Evolutionary conservation across 2,329 filamentous ascomycete species (phyloP), one percentile per base, ranked within the genome.

Genomic region (Alternaria conjuncta): DNA sequence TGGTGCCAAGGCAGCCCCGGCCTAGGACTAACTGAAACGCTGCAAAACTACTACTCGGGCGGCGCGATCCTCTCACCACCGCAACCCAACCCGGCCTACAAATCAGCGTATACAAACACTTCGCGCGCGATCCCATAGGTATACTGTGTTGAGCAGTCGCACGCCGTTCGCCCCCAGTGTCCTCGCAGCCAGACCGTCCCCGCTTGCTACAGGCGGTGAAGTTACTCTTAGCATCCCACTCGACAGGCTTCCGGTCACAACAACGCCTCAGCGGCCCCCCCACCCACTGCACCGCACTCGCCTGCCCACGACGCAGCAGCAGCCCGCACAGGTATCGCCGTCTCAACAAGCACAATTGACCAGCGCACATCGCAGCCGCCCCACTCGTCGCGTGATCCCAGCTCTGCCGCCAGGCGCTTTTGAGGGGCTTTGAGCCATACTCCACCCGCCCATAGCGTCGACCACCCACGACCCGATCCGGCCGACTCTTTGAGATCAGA

Each of bases 351-450:
- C 66, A 66, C 69, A 68, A 76, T 77, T 77, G 72, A 78, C 71
- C 56, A 60, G 55, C 59, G 60, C 71, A 61, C 61, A 61, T 63
- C 63, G 68, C 66, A 72, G 64, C 63, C 61, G 70, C 70, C 70
- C 66, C 61, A 57, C 65, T 61, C 72, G 75, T 78, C 77, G 74
- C 75, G 75, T 76, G 71, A 71, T 75, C 74, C 70, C 71, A 69
- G 46, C 68, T 68, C 65, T 72, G 71, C 76, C 73, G 72, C 67
- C 71, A 72, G 73, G 75, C 71, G 71, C 72, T 73, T 77, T 73
- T 77, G 76, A 79, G 76, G 78, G 78, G 77, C 78, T 79, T 78
- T 64, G 77, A 78, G 78, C 78, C 78, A 78, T 77, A 71, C 71
- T 75, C 69, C 71, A 64, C 68, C 68, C 72, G 64, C 68, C 73